Evolutionary conservation across 2,329 filamentous ascomycete species (phyloP).

Genomic region (Clarireedia sp.): DNA sequence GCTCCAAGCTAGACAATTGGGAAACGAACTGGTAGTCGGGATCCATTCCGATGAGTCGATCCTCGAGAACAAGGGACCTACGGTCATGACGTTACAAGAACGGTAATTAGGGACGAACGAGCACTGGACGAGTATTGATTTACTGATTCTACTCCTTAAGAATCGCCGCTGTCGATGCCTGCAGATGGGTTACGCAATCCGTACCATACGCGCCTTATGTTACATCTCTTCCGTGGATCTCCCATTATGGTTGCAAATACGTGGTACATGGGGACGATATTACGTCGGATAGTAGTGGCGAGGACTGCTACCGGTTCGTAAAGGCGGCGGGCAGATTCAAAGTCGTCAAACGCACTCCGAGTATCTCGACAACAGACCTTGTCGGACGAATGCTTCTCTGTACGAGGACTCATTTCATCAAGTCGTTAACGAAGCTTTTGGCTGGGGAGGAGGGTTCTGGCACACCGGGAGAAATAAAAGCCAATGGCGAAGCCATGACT

Average conservation of each 20-base stretch:
- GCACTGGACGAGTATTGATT: slow-evolving; percentile 16
- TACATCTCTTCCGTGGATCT: slow-evolving; percentile 86
- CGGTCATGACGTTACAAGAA: slow-evolving; percentile 91
- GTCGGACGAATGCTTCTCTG: slow-evolving; percentile 95
- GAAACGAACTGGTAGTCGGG: slow-evolving; percentile 80
- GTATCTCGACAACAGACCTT: slow-evolving; percentile 96
- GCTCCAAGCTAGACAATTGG: slow-evolving; percentile 88
- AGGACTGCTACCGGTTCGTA: slow-evolving; percentile 97
- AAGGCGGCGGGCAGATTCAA: slow-evolving; percentile 92
- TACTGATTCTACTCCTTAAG: slow-evolving; percentile 38
- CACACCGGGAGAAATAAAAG: slow-evolving; percentile 56
- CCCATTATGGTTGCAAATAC: slow-evolving; percentile 89
- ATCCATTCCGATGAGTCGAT: slow-evolving; percentile 96
- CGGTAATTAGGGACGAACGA: slow-evolving; percentile 42
- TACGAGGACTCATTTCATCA: slow-evolving; percentile 90
- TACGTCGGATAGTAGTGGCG: slow-evolving; percentile 84
- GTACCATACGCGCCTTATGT: slow-evolving; percentile 88
- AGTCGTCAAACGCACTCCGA: slow-evolving; percentile 91
- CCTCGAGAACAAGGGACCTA: slow-evolving; percentile 92
- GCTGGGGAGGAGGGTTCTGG: slow-evolving; percentile 66
- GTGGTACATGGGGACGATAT: slow-evolving; percentile 97
- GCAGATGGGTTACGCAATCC: slow-evolving; percentile 84
- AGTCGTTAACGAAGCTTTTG: slow-evolving; percentile 62
- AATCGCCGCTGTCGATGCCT: slow-evolving; percentile 84
- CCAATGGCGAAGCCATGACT: slow-evolving; percentile 59